Evolutionary conservation across 2,329 filamentous ascomycete species (phyloP).

Genomic region (Nemania serpens): DNA sequence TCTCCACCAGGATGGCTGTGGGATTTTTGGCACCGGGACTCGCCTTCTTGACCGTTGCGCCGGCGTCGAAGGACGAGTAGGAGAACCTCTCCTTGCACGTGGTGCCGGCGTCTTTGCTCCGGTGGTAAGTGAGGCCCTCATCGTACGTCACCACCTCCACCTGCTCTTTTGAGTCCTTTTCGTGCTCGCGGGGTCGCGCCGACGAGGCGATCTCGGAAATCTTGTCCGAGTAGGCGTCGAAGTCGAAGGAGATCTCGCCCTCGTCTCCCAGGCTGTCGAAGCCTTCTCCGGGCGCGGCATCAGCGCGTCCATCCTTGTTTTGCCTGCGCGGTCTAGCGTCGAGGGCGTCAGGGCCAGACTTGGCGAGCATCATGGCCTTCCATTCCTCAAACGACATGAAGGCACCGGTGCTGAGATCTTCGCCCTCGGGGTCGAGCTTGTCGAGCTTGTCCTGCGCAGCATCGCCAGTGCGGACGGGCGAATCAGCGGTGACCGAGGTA

Average conservation of each 20-base stretch:
- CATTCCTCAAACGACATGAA: constrained; percentile 98
- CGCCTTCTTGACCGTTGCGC: constrained; percentile 89
- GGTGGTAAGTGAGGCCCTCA: constrained; percentile 58
- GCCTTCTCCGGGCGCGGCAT: constrained; percentile 62
- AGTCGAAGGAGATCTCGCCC: constrained; percentile 72
- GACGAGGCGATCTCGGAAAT: constrained; percentile 49
- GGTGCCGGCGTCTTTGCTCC: constrained; percentile 91
- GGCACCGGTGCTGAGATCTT: constrained; percentile 66
- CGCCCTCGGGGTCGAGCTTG: constrained; percentile 63
- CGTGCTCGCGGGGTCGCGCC: constrained; percentile 32
- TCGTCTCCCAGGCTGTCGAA: constrained; percentile 85
- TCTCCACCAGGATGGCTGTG: constrained; percentile 88
- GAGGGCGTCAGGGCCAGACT: constrained; percentile 75
- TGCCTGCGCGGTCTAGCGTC: constrained; percentile 65
- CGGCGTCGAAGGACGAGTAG: constrained; percentile 96
- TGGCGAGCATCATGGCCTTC: constrained; percentile 91
- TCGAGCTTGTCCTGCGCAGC: constrained; percentile 58
- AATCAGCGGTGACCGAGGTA: constrained; percentile 30
- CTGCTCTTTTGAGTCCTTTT: constrained; percentile 39
- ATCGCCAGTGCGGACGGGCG: constrained; percentile 22
- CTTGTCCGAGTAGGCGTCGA: constrained; percentile 54
- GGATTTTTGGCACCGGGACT: constrained; percentile 85
- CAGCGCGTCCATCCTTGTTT: constrained; percentile 55
- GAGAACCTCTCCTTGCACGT: constrained; percentile 98
- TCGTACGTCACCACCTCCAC: constrained; percentile 53